These are phyloP conservation scores for Castanea crenata DNA, from an alignment of 306 rosid genomes.

Conservation along the genomic window DNA sequence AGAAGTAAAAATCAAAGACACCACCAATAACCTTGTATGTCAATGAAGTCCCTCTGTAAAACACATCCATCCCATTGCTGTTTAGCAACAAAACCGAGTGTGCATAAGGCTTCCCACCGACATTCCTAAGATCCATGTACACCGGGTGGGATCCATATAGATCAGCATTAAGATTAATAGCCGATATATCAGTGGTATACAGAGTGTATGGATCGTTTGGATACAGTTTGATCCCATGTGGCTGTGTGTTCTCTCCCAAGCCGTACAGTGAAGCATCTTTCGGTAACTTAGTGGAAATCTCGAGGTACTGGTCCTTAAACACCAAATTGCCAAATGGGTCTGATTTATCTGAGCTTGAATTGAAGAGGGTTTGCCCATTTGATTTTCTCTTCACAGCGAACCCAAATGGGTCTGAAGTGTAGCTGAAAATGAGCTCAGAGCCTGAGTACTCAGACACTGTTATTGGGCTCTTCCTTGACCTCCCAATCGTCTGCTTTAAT, in stretches of 20 bases:
- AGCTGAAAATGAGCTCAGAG: conserved; percentile 64
- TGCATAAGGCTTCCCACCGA: conserved; percentile 57
- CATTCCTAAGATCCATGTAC: conserved; percentile 82
- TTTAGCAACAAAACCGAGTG: conserved; percentile 85
- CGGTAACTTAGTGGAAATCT: conserved; percentile 79
- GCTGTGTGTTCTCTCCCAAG: conserved; percentile 89
- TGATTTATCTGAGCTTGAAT: conserved; percentile 45
- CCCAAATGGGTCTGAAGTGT: conserved; percentile 72
- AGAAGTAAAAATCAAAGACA: conserved; percentile 89
- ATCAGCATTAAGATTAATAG: conserved; percentile 87
- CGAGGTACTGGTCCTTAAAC: conserved; percentile 91
- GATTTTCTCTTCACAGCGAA: conserved; percentile 73
- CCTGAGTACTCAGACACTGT: conserved; percentile 61
- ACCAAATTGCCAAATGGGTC: conserved; percentile 62
- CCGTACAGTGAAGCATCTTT: conserved; percentile 79
- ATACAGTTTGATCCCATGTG: conserved; percentile 78
- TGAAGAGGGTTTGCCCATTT: conserved; percentile 72
- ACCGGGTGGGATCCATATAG: conserved; percentile 89
- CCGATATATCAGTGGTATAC: conserved; percentile 74
- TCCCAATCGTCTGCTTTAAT: conserved; percentile 39
- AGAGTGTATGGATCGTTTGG: conserved; percentile 82
- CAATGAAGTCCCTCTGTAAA: conserved; percentile 69
- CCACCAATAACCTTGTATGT: conserved; percentile 90
- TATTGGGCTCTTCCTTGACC: conserved; percentile 35
- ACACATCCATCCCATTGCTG: conserved; percentile 96